Percentiles rank a stretch among this genome's conserved stretches.
phyloP scores from a whole-genome alignment of 768 basidiomycete species.

The Boletales sp. region DNA sequence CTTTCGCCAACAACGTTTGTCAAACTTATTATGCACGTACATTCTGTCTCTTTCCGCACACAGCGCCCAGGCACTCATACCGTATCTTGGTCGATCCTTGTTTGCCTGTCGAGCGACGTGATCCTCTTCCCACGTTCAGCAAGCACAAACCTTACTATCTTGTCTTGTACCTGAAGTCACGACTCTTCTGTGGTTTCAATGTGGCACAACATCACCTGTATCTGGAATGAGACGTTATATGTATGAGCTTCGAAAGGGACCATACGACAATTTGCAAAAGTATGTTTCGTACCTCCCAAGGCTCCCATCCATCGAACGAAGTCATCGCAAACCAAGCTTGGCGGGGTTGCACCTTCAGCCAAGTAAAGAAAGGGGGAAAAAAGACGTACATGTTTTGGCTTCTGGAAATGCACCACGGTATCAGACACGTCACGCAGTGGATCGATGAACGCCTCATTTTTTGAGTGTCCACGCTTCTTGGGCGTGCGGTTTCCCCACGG shows the following conservation, averaged over 20 bases:
- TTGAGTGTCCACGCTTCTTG: too few species aligned
- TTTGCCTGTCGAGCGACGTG: background rate
- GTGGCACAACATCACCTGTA: slow-evolving; percentile 27
- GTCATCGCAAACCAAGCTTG: slow-evolving; percentile 38
- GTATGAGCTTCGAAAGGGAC: slow-evolving; percentile 26
- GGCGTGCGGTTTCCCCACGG: too few species aligned
- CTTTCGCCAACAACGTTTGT: too few species aligned
- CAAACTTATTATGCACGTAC: too few species aligned
- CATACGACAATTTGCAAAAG: slow-evolving; percentile 35
- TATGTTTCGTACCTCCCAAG: slow-evolving; percentile 36
- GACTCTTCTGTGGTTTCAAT: slow-evolving; percentile 36
- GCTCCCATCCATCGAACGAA: slow-evolving; percentile 37
- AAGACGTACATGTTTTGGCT: too few species aligned
- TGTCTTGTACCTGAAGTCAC: slow-evolving; percentile 8
- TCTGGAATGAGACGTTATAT: slow-evolving; percentile 32
- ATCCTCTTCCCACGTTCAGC: background rate
- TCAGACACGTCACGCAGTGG: too few species aligned
- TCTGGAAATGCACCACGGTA: too few species aligned
- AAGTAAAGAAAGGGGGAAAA: too few species aligned
- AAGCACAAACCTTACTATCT: background rate
- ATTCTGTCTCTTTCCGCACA: slow-evolving; percentile 28
- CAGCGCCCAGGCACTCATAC: slow-evolving; percentile 30
- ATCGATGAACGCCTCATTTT: too few species aligned
- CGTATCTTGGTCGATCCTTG: slow-evolving; percentile 35
- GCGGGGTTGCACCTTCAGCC: too few species aligned